These are phyloP conservation scores for Cylindrodendrum hubeiense DNA, from an alignment of 2,329 filamentous ascomycete genomes.

Conservation along the genomic window DNA sequence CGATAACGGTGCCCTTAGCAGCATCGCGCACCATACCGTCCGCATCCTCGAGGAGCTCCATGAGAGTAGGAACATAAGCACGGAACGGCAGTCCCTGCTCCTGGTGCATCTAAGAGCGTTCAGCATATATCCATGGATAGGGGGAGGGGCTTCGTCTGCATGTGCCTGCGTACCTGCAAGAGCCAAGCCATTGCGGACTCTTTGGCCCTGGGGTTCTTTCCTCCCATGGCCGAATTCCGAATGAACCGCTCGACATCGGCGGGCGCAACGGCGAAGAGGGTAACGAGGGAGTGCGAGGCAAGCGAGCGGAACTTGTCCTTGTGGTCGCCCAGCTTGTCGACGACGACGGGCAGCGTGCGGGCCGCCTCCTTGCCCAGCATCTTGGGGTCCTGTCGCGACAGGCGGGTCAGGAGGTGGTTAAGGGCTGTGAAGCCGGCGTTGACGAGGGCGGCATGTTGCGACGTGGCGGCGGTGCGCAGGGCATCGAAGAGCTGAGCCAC, in stretches of 20 bases:
- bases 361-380: slow-evolving; percentile 77
- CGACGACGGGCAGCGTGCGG: slow-evolving; percentile 78
- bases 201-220: slow-evolving; percentile 86
- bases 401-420: slow-evolving; percentile 86
- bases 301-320: slow-evolving; percentile 86
- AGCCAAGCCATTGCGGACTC: slow-evolving; percentile 90
- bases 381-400: slow-evolving; percentile 87
- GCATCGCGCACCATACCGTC: slow-evolving; percentile 88
- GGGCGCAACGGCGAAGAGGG: slow-evolving; percentile 78
- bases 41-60: slow-evolving; percentile 90
- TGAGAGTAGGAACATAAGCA: slow-evolving; percentile 83
- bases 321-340: slow-evolving; percentile 88
- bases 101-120: slow-evolving; percentile 76
- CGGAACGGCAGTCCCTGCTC: slow-evolving; percentile 85
- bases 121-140: slow-evolving; percentile 15
- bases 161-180: slow-evolving; percentile 68
- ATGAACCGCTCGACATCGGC: slow-evolving; percentile 84
- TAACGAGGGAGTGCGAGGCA: slow-evolving; percentile 80
- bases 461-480: slow-evolving; percentile 79
- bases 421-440: slow-evolving; percentile 90
- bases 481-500: slow-evolving; percentile 85
- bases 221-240: slow-evolving; percentile 81
- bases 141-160: neutral
- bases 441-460: slow-evolving; percentile 81
- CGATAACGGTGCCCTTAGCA: slow-evolving; percentile 85